Base-by-base conservation (phyloP, 768 basidiomycete genomes). In the Mrakia frigida region DNA sequence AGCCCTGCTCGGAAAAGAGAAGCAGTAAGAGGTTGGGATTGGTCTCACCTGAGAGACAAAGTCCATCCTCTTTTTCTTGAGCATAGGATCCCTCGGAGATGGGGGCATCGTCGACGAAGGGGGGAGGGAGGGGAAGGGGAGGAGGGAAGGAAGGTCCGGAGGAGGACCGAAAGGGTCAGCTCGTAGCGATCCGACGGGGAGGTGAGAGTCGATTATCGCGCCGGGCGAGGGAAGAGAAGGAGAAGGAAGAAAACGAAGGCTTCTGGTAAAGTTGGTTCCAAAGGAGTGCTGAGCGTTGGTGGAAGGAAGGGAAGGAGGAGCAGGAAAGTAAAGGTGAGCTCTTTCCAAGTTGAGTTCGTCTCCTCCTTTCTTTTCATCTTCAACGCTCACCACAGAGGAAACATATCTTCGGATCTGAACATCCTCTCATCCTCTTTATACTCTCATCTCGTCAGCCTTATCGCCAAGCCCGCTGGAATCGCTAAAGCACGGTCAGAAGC, bases 51-150 rank as follows among this genome's bases (percentile, higher is more conserved):
- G 71, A 6, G 31, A 35, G 23, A 75, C 74, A 50, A 75, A 50
- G 31, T 75, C 74, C 31, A 70, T 67, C n/a, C 74, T 65, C 31
- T 75, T 75, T 16, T 67, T 56, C 28, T 68, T 70, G 37, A 75
- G 74, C 43, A 53, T 52, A 5, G 23, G 25, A 13, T 37, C 35
- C 28, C 25, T 23, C 31, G 31, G n/a, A 13, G 23, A 52, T 6
- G 67, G 69, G 7, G 46, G 16, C 46, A 50, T 50, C 14, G 16
- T 50, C 10, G 65, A 14, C 33, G 9, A 37, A 39, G 18, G n/a
- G 46, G 31, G 13, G 41, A n/a, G 37, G 23, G 28, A 25, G 37
- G 33, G 16, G 43, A 59, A 9, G 39, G 35, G 25, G 11, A 2
- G 52, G 50, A 72, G 37, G 46, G 71, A 50, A 68, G 37, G 37